A percentile compares a stretch with the other conserved stretches of the same genome.
Conservation (phyloP, 768 basidiomycete genomes). For the Russula ochroleuca region DNA sequence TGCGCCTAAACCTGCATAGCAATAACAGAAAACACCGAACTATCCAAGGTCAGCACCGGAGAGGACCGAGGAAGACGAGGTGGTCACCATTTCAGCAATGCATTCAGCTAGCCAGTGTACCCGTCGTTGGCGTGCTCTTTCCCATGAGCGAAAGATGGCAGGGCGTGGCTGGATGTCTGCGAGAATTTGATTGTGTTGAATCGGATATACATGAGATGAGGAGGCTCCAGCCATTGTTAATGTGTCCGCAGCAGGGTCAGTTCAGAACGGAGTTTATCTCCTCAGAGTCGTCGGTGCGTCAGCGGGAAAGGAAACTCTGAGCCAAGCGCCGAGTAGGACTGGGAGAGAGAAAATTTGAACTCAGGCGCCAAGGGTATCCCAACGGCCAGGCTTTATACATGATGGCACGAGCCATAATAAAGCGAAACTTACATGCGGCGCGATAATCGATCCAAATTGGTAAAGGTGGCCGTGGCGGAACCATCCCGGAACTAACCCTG, state of each 20-base stretch:
- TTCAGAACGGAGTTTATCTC: background rate
- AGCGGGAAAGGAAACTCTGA: background rate
- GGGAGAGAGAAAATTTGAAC: background rate
- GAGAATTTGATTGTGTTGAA: conserved; percentile 35
- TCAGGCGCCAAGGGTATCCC: background rate
- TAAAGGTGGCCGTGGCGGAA: background rate
- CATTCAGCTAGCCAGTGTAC: conserved; percentile 55
- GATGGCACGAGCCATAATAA: background rate
- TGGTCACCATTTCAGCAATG: conserved; percentile 54
- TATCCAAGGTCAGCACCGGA: conserved; percentile 1
- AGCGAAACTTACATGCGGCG: background rate
- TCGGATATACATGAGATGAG: background rate
- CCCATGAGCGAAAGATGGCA: conserved; percentile 46
- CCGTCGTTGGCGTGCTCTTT: conserved; percentile 38
- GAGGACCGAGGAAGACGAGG: background rate
- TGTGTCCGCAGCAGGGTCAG: background rate
- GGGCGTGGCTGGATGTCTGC: conserved; percentile 42
- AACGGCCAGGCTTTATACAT: conserved; percentile 8
- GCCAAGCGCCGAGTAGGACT: background rate
- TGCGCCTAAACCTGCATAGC: conserved; percentile 34
- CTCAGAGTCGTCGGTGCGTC: background rate
- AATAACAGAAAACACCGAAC: conserved; percentile 25
- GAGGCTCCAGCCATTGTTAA: background rate
- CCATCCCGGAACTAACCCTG: too few species aligned
- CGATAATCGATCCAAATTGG: background rate